phyloP scores from a whole-genome alignment of 352 stramenopile genomes.

The Phytophthora megakarya region DNA sequence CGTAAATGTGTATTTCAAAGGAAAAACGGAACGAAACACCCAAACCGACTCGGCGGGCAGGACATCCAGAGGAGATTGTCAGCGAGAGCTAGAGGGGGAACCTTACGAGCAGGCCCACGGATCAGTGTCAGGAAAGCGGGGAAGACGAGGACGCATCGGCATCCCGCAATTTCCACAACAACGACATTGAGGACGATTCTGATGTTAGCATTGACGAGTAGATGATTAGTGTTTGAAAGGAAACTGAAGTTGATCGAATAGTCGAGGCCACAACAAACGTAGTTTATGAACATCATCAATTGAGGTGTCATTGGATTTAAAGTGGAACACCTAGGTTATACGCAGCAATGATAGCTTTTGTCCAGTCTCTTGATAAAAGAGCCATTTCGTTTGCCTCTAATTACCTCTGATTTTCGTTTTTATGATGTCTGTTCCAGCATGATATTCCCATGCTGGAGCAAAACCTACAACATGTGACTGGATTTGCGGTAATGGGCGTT shows the following conservation, averaged over 20 bases:
- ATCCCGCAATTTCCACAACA: background rate
- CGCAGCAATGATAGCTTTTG: too few species aligned
- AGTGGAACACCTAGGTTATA: background rate
- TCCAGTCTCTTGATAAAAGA: background rate
- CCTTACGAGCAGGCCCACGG: background rate
- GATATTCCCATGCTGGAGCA: too few species aligned
- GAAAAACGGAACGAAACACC: conserved; percentile 9
- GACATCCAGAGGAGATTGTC: background rate
- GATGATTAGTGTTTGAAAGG: too few species aligned
- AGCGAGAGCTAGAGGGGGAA: too few species aligned
- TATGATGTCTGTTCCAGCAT: background rate
- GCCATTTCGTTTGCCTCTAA: background rate
- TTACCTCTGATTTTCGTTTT: background rate
- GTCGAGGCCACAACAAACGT: background rate
- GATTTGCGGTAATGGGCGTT: background rate
- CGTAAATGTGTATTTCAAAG: conserved; percentile 2
- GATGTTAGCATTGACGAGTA: background rate
- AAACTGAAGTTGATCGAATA: too few species aligned
- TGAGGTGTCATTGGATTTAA: background rate
- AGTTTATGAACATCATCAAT: background rate
- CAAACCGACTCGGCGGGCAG: background rate
- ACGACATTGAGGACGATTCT: background rate
- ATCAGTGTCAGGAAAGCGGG: background rate
- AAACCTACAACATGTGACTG: background rate
- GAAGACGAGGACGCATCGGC: background rate